A percentile compares a stretch with the other conserved stretches of the same genome.
These are phyloP conservation scores for Extremus antarcticus DNA, from an alignment of 495 filamentous ascomycete genomes.

Conservation along the genomic window DNA sequence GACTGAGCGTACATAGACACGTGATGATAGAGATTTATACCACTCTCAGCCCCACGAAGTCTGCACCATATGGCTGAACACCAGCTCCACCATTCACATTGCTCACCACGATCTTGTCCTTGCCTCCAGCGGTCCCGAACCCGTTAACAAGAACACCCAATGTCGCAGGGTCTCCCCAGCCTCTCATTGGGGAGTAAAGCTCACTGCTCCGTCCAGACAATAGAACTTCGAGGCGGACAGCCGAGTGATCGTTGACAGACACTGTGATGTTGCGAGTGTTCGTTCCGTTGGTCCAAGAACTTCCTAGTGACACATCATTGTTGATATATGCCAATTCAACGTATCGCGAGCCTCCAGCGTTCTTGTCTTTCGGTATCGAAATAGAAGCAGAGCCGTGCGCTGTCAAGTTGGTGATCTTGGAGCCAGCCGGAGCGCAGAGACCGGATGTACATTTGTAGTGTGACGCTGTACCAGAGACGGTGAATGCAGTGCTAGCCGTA, in stretches of 20 bases:
- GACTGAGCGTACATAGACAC: no score
- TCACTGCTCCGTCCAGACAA: constrained; percentile 39
- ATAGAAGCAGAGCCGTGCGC: constrained; percentile 22
- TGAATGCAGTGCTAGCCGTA: constrained; percentile 33
- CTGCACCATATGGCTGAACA: constrained; percentile 30
- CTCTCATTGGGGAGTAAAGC: constrained; percentile 33
- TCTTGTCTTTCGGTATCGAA: constrained; percentile 19
- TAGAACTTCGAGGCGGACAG: constrained; percentile 39
- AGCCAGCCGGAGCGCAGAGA: constrained; percentile 33
- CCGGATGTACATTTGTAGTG: constrained; percentile 26
- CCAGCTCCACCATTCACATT: constrained; percentile 28
- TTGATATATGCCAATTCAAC: constrained; percentile 41
- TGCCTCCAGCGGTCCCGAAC: constrained; percentile 30
- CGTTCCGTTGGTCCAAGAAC: constrained; percentile 33
- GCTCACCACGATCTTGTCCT: constrained; percentile 33
- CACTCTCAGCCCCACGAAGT: constrained; percentile 29
- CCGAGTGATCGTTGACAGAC: constrained; percentile 31
- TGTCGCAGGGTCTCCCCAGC: constrained; percentile 41
- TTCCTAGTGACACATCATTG: constrained; percentile 39
- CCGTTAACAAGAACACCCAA: constrained; percentile 36
- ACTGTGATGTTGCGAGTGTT: constrained; percentile 41
- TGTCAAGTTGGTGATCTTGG: constrained; percentile 33
- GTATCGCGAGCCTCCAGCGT: constrained; percentile 27
- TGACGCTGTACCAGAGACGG: constrained; percentile 26
- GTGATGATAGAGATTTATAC: no score